These are phyloP conservation scores for Oidium heveae DNA, from an alignment of 2,329 filamentous ascomycete genomes.

Conservation along the genomic window DNA sequence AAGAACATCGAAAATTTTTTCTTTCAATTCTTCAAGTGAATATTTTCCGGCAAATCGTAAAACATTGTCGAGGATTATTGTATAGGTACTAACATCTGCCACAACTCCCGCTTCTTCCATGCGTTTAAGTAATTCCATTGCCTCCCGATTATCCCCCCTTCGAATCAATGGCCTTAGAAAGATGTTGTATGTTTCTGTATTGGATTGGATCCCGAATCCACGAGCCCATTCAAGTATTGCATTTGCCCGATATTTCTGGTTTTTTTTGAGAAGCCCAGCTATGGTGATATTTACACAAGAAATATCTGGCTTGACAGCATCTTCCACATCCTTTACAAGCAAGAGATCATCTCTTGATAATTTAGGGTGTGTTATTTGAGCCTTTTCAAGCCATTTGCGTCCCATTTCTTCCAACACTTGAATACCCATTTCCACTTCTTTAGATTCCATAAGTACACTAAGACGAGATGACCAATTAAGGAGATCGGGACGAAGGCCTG, in stretches of 20 bases:
- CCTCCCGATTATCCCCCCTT: constrained; percentile 21
- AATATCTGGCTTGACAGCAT: constrained; percentile 31
- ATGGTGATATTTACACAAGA: constrained; percentile 46
- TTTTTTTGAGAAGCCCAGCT: constrained; percentile 28
- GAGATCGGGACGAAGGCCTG: constrained; percentile 34
- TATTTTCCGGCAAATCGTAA: constrained; percentile 19
- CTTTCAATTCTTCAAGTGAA: constrained; percentile 22
- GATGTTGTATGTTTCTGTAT: constrained; percentile 34
- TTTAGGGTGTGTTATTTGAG: constrained; percentile 6
- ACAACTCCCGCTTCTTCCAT: constrained; percentile 32
- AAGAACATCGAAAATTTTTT: constrained; percentile 28
- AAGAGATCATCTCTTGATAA: constrained; percentile 6
- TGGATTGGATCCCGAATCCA: constrained; percentile 19
- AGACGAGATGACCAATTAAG: constrained; percentile 47
- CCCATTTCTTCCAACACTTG: constrained; percentile 41
- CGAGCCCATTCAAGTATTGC: constrained; percentile 25
- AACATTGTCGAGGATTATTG: constrained; percentile 39
- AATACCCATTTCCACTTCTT: constrained; percentile 29
- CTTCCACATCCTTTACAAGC: constrained; percentile 11
- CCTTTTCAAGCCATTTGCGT: constrained; percentile 23
- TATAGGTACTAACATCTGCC: constrained; percentile 46
- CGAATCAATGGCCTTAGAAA: constrained; percentile 36
- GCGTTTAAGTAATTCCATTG: constrained; percentile 25
- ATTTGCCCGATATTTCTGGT: constrained; percentile 23
- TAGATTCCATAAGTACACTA: constrained; percentile 33